Percentiles rank a stretch among this genome's conserved stretches.
Evolutionary conservation across 306 rosid genomes (phyloP).

Genomic region (Parietaria judaica): DNA sequence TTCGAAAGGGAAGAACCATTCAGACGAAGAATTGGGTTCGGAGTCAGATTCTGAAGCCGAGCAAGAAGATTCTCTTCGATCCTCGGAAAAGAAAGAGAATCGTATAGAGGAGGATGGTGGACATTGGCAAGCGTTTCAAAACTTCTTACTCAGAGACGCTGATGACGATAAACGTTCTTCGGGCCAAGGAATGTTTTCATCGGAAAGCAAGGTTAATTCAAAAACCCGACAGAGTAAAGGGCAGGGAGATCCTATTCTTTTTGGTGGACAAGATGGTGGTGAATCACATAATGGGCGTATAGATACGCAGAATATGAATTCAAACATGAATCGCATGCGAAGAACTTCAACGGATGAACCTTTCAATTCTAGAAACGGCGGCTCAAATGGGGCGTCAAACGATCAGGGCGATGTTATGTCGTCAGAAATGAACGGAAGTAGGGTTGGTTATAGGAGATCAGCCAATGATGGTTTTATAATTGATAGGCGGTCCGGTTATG

Average conservation of each 20-base stretch:
- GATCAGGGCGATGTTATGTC: constrained; percentile 37
- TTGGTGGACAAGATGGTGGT: constrained; percentile 34
- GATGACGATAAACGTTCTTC: constrained; percentile 56
- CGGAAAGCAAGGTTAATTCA: constrained; percentile 33
- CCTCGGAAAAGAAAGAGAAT: constrained; percentile 44
- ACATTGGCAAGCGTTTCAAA: constrained; percentile 91
- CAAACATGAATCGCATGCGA: constrained; percentile 31
- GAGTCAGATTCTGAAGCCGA: constrained; percentile 53
- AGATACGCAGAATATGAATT: constrained; percentile 47
- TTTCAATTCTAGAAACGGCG: constrained; percentile 37
- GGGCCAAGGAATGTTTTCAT: constrained; percentile 56
- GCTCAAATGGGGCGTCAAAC: constrained; percentile 32
- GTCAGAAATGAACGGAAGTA: constrained; percentile 60
- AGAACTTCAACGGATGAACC: constrained; percentile 47
- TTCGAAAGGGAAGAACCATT: constrained; percentile 49
- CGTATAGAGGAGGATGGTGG: constrained; percentile 53
- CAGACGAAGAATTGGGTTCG: constrained; percentile 59
- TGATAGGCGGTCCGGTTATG: constrained; percentile 38
- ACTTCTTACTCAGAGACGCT: constrained; percentile 76
- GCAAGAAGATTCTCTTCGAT: constrained; percentile 44
- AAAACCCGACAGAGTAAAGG: constrained; percentile 39
- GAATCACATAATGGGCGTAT: constrained; percentile 41
- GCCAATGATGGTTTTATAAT: constrained; percentile 59
- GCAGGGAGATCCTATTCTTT: constrained; percentile 64
- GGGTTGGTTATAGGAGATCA: constrained; percentile 45